These are phyloP conservation scores for Salisapilia sapeloensis DNA, from an alignment of 352 stramenopile species.

Conservation along the genomic window DNA sequence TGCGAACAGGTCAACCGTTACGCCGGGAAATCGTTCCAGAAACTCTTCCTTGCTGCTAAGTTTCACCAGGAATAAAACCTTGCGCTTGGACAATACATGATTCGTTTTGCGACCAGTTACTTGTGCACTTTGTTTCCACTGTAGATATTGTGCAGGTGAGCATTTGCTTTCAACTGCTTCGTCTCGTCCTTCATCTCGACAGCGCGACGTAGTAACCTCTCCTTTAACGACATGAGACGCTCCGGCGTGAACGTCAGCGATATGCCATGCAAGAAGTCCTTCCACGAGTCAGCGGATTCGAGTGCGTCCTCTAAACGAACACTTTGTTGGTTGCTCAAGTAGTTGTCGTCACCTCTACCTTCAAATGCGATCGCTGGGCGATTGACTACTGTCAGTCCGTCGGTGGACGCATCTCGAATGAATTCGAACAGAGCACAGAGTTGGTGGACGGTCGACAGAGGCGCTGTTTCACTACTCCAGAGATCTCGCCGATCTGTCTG, in stretches of 20 bases:
- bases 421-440: slow-evolving; percentile 66
- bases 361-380: no score
- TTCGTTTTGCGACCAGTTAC: no score
- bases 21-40: slow-evolving; percentile 81
- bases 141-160: slow-evolving; percentile 49
- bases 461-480: slow-evolving; percentile 3
- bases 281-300: slow-evolving; percentile 19
- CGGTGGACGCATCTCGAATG: slow-evolving; percentile 31
- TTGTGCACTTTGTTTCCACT: no score
- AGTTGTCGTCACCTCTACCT: no score
- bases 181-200: slow-evolving; percentile 28
- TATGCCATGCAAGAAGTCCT: slow-evolving; percentile 35
- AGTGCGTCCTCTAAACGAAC: slow-evolving; percentile 20
- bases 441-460: slow-evolving; percentile 24
- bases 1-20: slow-evolving; percentile 87
- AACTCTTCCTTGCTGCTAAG: slow-evolving; percentile 80
- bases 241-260: slow-evolving; percentile 52
- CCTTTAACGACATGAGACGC: slow-evolving; percentile 37
- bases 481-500: slow-evolving; percentile 4
- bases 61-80: slow-evolving; percentile 73
- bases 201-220: slow-evolving; percentile 32
- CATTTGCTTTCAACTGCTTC: slow-evolving; percentile 31
- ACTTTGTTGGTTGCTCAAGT: slow-evolving; percentile 2
- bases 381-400: slow-evolving; percentile 22
- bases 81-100: no score